Evolutionary conservation across 1,139 yeast genomes (phyloP), one percentile per base, ranked within the genome.

Genomic region (Eremothecium coryli): DNA sequence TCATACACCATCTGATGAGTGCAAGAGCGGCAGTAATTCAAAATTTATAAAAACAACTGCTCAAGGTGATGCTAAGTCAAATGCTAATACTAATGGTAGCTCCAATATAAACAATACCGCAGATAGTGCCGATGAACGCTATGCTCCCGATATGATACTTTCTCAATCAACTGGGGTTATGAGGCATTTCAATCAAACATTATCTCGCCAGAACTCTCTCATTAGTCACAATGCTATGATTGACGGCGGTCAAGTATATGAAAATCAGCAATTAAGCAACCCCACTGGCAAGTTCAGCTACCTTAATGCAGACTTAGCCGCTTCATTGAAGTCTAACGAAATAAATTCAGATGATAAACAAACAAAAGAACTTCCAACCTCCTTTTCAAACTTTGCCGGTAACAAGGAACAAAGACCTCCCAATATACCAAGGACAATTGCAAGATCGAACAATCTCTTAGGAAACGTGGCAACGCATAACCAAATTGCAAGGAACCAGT

Each of bases 151-250:
- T 32, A 60, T 62, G 64, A 60, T 61, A 5, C 50, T 69, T 5
- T 69, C 74, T 2, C 73, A 70, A 41, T 68, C 73, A 0, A 68
- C 71, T 0, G 74, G 74, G 0, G 58, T 64, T 31, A 72, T 66
- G 27, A 49, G 64, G 31, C 59, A 58, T 4, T 56, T 61, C 43
- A 58, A 56, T 17, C 56, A 54, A 18, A 55, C 57, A 5, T 52
- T 61, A 1, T 58, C 61, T 23, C 47, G 56, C n/a, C 60, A 50
- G 31, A 49, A 50, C 26, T 49, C 56, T 1, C 31, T 49, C 3
- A 38, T 48, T 8, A 31, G 37, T 18, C 30, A 27, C 7, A n/a
- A n/a, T 18, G 30, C 22, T n/a, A 14, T 27, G 27, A 16, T 27
- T 9, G 26, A 32, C 14, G 23, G 20, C 16, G 31, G 31, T 16